A percentile compares a stretch with the other conserved stretches of the same genome.
Conservation (phyloP, 345 rosid species). For the Anastatica hierochuntica region DNA sequence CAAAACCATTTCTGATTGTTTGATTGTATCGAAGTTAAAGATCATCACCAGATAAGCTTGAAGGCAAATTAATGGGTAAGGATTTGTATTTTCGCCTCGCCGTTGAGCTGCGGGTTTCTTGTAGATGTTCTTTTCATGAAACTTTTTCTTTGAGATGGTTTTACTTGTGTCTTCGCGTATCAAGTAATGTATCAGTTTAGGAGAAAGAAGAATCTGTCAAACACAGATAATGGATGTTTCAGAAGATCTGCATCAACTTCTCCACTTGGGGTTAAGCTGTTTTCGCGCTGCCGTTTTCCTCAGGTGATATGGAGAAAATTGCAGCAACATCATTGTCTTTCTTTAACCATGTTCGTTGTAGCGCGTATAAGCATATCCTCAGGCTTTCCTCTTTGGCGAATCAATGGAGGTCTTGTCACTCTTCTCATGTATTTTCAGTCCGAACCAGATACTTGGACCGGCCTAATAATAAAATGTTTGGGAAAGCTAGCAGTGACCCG, state of each 20-base stretch:
- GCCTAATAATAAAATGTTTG: slow-evolving; percentile 86
- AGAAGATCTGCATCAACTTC: slow-evolving; percentile 70
- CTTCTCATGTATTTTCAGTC: slow-evolving; percentile 93
- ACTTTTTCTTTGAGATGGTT: too few relatives aligned
- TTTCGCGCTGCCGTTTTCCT: slow-evolving; percentile 54
- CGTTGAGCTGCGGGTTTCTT: too few relatives aligned
- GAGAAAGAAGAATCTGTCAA: too few relatives aligned
- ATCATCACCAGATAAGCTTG: too few relatives aligned
- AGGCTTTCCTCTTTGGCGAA: slow-evolving; percentile 84
- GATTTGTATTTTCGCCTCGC: too few relatives aligned
- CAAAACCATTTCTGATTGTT: too few relatives aligned
- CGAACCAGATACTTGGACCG: slow-evolving; percentile 71
- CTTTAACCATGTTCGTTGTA: slow-evolving; percentile 64
- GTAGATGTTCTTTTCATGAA: too few relatives aligned
- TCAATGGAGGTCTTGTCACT: slow-evolving; percentile 80
- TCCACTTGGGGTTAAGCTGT: slow-evolving; percentile 93
- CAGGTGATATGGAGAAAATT: slow-evolving; percentile 82
- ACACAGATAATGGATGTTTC: slow-evolving; percentile 96
- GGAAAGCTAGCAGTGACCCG: slow-evolving; percentile 67
- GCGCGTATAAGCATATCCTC: slow-evolving; percentile 65
- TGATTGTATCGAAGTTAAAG: too few relatives aligned
- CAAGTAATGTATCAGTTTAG: too few relatives aligned
- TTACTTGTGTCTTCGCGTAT: too few relatives aligned
- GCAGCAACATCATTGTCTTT: slow-evolving; percentile 74
- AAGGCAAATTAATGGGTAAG: too few relatives aligned